Evolutionary conservation across 2,329 filamentous ascomycete species (phyloP), one percentile per base, ranked within the genome.

Genomic region (Alternaria infectoria): DNA sequence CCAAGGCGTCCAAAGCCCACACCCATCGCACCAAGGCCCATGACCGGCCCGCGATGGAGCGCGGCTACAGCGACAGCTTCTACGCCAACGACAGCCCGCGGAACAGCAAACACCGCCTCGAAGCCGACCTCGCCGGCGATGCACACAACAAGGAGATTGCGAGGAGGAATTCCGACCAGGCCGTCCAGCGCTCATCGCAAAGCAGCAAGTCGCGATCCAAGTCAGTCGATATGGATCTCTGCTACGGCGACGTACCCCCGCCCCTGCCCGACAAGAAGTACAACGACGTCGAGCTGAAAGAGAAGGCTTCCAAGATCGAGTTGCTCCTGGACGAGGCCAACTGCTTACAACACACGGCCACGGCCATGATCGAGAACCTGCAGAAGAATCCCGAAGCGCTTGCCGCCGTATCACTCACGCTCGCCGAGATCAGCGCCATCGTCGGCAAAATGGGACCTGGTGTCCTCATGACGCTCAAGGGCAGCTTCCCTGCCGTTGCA

Each of bases 341-440:
- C 70, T 97, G 94, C 81, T 77, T 97, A 26, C 93, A 97, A 67
- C 89, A 97, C 78, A 92, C 91, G 1, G 95, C 92, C 6, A 90
- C 89, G 0, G 86, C 91, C 56, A 97, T 93, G 66, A 97, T 99
- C 72, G 84, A 90, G 47, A 91, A 93, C 68, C 83, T 94, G 4
- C 90, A 93, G 75, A 88, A 89, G 84, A 95, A 90, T 78, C 94
- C 96, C 0, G 93, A 99, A 69, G 92, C 93, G 3, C 93, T 97
- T 57, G 96, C 96, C 2, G 95, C 96, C 9, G 95, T 99, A 1
- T 96, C 94, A 0, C 86, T 99, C 30, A 94, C 95, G 0, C 86
- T 99, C 7, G 95, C 93, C 12, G 96, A 99, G 81, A 91, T 99
- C 67, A 96, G 92, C 64, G 90, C 90, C 23, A 81, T 98, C 5